phyloP scores from a whole-genome alignment of 768 basidiomycete genomes.

The Suillus variegatus region DNA sequence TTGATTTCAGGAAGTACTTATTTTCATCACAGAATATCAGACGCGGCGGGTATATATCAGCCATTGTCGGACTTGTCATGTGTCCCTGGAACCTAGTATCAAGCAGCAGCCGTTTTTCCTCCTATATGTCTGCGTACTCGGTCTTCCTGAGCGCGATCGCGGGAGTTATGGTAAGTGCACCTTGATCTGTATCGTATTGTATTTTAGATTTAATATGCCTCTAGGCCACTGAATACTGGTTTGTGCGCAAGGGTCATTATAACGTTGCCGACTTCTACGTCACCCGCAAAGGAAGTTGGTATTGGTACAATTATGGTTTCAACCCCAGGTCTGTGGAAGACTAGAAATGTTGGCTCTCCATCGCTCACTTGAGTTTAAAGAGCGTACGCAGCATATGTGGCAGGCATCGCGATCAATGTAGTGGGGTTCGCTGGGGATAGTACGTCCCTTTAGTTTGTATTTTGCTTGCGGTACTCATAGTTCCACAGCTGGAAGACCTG shows the following conservation, averaged over 20 bases:
- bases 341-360: not conserved
- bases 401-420: constrained; percentile 76
- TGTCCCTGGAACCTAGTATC: constrained; percentile 72
- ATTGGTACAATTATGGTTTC: constrained; percentile 67
- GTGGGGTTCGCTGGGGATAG: constrained; percentile 76
- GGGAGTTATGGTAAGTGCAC: constrained; percentile 59
- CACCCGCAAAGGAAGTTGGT: constrained; percentile 57
- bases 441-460: constrained; percentile 25
- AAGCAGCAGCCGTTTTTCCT: constrained; percentile 69
- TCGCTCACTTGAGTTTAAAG: constrained; percentile 25
- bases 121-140: constrained; percentile 76
- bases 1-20: not conserved
- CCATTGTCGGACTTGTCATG: constrained; percentile 70
- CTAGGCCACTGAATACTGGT: constrained; percentile 72
- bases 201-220: no score
- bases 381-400: constrained; percentile 61
- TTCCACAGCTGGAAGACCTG: constrained; percentile 47
- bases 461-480: not conserved
- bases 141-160: constrained; percentile 78
- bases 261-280: constrained; percentile 67
- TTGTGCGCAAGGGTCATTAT: constrained; percentile 65
- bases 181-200: no score
- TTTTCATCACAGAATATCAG: constrained; percentile 58
- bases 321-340: constrained; percentile 54
- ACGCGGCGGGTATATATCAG: constrained; percentile 75